Evolutionary conservation across 176 grass and related monocot species (phyloP).

Genomic region (Rhynchospora tenuis): DNA sequence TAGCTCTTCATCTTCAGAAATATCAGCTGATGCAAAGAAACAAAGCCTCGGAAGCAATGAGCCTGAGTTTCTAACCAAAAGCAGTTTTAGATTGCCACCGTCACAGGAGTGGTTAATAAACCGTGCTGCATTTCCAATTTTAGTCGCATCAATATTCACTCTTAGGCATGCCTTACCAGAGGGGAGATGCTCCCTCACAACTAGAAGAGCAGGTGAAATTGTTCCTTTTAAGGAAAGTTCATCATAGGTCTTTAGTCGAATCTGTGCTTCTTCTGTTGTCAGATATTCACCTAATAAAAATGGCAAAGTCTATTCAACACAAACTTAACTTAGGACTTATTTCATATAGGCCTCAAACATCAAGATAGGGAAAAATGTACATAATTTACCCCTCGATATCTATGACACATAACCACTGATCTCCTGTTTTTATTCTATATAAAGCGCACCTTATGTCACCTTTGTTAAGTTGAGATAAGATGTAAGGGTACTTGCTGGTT

Average conservation of each 20-base stretch:
- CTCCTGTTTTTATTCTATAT: background rate
- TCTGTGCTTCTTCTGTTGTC: conserved; percentile 60
- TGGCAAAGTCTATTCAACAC: background rate
- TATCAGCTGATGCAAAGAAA: conserved; percentile 59
- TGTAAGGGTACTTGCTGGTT: background rate
- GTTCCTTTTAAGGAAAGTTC: conserved; percentile 50
- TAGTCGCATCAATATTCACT: conserved; percentile 80
- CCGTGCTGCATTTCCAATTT: conserved; percentile 63
- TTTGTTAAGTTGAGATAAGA: background rate
- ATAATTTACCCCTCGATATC: background rate
- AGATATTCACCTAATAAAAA: conserved; percentile 60
- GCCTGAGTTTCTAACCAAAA: conserved; percentile 63
- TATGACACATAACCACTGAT: background rate
- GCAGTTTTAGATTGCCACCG: conserved; percentile 63
- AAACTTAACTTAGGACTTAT: background rate
- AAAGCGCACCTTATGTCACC: background rate
- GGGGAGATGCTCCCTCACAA: conserved; percentile 80
- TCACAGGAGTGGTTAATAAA: conserved; percentile 98
- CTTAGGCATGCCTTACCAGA: conserved; percentile 74
- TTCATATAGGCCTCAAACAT: background rate
- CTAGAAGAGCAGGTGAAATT: conserved; percentile 60
- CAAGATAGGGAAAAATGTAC: background rate
- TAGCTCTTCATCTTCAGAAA: conserved; percentile 59
- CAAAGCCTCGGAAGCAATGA: conserved; percentile 80
- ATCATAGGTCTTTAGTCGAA: conserved; percentile 54